These are phyloP conservation scores for Lecanosticta acicola DNA, from an alignment of 2,329 filamentous ascomycete genomes.

Conservation along the genomic window DNA sequence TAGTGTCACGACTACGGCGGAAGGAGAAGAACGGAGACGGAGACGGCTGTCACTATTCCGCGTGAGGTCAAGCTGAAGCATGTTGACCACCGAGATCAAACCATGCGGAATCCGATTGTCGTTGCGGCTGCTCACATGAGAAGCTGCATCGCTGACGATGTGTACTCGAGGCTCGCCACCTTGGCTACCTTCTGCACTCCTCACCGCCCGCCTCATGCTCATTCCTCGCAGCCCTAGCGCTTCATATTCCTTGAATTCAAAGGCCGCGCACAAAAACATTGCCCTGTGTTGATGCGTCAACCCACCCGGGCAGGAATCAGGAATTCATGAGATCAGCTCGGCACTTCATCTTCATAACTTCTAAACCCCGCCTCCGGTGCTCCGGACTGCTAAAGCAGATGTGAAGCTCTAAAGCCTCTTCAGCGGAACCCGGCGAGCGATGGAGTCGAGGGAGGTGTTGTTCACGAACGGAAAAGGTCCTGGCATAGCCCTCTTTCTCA, in stretches of 20 bases:
- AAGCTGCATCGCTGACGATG: background rate
- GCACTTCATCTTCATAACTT: conserved; percentile 36
- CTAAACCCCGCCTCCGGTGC: conserved; percentile 35
- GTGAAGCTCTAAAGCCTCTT: conserved; percentile 31
- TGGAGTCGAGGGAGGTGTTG: too few species aligned
- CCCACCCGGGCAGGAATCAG: conserved; percentile 29
- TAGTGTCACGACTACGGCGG: background rate
- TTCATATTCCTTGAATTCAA: conserved; percentile 22
- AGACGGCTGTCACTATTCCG: background rate
- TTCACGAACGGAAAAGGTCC: too few species aligned
- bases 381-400: conserved; percentile 34
- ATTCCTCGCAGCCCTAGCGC: background rate
- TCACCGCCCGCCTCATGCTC: background rate
- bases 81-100: too few species aligned
- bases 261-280: conserved; percentile 23
- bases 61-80: background rate
- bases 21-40: background rate
- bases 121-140: background rate
- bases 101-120: background rate
- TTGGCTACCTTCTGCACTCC: background rate
- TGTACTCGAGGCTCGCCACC: background rate
- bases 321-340: conserved; percentile 33
- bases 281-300: conserved; percentile 25
- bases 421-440: too few species aligned
- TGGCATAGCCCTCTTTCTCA: too few species aligned